Evolutionary conservation across 768 basidiomycete species (phyloP).

Genomic region (Grammothele lineata): DNA sequence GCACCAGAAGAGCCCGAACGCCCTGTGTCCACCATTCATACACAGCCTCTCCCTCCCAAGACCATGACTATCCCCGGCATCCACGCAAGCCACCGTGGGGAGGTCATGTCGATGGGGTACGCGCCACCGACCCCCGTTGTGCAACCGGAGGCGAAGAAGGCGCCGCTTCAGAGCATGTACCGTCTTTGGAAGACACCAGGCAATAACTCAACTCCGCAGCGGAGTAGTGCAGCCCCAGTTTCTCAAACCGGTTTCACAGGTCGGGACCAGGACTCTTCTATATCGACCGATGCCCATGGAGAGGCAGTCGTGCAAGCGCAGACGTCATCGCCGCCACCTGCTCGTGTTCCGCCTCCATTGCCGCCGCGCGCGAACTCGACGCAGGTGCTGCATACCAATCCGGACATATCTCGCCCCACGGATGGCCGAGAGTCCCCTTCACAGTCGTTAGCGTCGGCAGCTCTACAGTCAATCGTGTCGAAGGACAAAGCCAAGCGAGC

Average conservation of each 20-base stretch:
- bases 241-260: slow-evolving; percentile 19
- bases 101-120: slow-evolving; percentile 83
- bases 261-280: slow-evolving; percentile 18
- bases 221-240: slow-evolving; percentile 9
- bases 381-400: slow-evolving; percentile 25
- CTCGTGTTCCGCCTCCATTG: slow-evolving; percentile 37
- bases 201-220: slow-evolving; percentile 2
- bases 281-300: background rate
- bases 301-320: background rate
- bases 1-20: slow-evolving; percentile 27
- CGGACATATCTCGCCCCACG: slow-evolving; percentile 16
- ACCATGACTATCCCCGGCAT: slow-evolving; percentile 88
- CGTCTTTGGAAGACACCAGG: slow-evolving; percentile 66
- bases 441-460: slow-evolving; percentile 43
- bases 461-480: slow-evolving; percentile 52
- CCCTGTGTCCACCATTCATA: slow-evolving; percentile 52
- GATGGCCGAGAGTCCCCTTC: slow-evolving; percentile 22
- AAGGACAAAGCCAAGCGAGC: slow-evolving; percentile 27
- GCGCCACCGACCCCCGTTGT: slow-evolving; percentile 45
- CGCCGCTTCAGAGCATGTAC: slow-evolving; percentile 65
- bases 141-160: slow-evolving; percentile 40
- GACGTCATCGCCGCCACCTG: background rate
- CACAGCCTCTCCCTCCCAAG: slow-evolving; percentile 68
- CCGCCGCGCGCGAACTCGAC: slow-evolving; percentile 41
- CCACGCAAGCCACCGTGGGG: slow-evolving; percentile 78